phyloP scores from a whole-genome alignment of 1,139 yeast genomes.

The Sugiyamaella neomexicana region DNA sequence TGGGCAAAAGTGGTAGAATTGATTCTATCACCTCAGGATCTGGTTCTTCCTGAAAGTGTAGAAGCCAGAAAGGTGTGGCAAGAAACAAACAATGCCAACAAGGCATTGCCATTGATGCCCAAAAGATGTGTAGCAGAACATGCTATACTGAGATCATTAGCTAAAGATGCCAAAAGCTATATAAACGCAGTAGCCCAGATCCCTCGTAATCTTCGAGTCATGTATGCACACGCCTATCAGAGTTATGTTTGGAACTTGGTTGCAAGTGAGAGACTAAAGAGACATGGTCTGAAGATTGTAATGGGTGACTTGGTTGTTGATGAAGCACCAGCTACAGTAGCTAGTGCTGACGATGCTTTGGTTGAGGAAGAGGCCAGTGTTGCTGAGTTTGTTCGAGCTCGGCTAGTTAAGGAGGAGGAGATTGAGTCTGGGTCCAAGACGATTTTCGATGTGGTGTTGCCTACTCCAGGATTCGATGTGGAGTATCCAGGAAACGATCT shows the following conservation, averaged over 20 bases:
- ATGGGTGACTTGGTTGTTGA: conserved; percentile 81
- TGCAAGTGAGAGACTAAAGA: conserved; percentile 71
- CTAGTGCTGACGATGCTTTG: conserved; percentile 36
- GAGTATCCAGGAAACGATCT: conserved; percentile 74
- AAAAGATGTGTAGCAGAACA: conserved; percentile 82
- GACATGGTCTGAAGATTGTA: conserved; percentile 67
- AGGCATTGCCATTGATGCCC: conserved; percentile 77
- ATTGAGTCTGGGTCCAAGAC: conserved; percentile 57
- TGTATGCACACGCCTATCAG: conserved; percentile 98
- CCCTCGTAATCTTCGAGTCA: conserved; percentile 86
- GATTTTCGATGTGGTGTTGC: conserved; percentile 83
- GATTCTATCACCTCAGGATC: conserved; percentile 79
- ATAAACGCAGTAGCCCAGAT: conserved; percentile 84
- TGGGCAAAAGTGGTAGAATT: conserved; percentile 81
- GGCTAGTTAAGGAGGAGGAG: conserved; percentile 73
- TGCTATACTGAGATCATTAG: conserved; percentile 62
- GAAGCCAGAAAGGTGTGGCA: conserved; percentile 85
- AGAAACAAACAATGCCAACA: conserved; percentile 63
- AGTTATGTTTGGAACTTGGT: conserved; percentile 92
- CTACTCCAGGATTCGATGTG: conserved; percentile 92
- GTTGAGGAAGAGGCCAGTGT: conserved; percentile 56
- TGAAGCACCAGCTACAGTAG: conserved; percentile 21
- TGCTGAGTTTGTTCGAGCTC: conserved; percentile 65
- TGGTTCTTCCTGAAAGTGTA: conserved; percentile 76
- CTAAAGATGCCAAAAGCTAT: conserved; percentile 51